Base-by-base conservation (phyloP, 306 rosid genomes). In the Acmispon strigosus region DNA sequence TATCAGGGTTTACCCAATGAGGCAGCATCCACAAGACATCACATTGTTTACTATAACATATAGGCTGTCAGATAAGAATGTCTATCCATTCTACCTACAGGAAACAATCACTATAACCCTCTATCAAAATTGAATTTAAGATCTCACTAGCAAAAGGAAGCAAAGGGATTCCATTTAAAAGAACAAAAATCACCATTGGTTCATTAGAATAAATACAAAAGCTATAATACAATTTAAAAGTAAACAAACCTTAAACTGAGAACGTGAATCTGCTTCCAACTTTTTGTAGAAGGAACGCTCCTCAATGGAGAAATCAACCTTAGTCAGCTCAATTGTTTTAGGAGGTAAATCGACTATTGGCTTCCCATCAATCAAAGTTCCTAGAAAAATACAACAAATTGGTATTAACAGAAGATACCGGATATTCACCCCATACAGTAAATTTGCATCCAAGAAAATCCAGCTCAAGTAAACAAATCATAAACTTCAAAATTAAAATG, bases 281-380 rank as follows among this genome's bases (percentile, higher is more conserved):
- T 87, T 89, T 54, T 78, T 83, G 86, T 94, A 94, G 87, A 94
- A 94, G 63, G 89, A 92, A 48, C 99, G 92, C 83, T 94, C 99
- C 83, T 87, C 97, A 47, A 48, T 10, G 18, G 99, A 84, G 86
- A 94, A 94, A 69, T 84, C 87, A 78, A 89, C 97, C 84, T 86
- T 91, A 63, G 64, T 69, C 85, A 94, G 76, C 63, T 62, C 34
- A 59, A 89, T 78, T 61, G 85, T 86, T 80, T 94, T 94, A 34
- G 95, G 92, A 14, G 99, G 99, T 84, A 94, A 85, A 47, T 77
- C 78, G 70, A 94, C 84, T 73, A 94, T 91, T 24, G 99, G 99
- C 82, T 84, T 76, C 72, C 99, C 99, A 83, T 89, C 91, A 42
- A 94, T 80, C 82, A 89, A 78, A 52, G 97, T 89, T 69, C 97